These are phyloP conservation scores for Paratinospora sagittata DNA, from an alignment of 164 flowering plant species.

Conservation along the genomic window DNA sequence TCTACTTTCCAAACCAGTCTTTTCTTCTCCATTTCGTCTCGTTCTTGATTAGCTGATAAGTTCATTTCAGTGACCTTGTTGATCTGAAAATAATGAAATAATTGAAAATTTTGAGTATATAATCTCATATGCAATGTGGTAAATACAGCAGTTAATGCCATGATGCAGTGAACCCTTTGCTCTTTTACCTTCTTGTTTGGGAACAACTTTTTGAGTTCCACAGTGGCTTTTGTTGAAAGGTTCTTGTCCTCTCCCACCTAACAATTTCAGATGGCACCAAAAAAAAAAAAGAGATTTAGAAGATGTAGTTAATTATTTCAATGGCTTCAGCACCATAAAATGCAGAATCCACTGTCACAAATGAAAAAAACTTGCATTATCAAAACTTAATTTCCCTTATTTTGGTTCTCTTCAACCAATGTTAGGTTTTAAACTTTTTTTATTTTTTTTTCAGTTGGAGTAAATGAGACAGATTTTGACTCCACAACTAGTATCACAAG, in stretches of 20 bases:
- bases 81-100: constrained; percentile 42
- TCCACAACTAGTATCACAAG: too few species aligned
- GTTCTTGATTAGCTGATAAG: constrained; percentile 85
- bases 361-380: too few species aligned
- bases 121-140: neutral
- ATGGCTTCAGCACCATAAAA: neutral
- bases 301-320: neutral
- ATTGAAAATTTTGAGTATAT: neutral
- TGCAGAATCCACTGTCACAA: neutral
- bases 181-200: constrained; percentile 59
- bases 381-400: too few species aligned
- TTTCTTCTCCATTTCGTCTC: constrained; percentile 69
- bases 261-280: constrained; percentile 5
- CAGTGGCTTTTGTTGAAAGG: constrained; percentile 48
- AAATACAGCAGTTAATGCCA: too few species aligned
- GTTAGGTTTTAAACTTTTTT: too few species aligned
- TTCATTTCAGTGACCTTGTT: constrained; percentile 60
- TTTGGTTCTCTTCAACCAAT: too few species aligned
- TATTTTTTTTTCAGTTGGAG: too few species aligned
- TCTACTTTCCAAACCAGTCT: constrained; percentile 72
- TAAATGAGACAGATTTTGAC: too few species aligned
- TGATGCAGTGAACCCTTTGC: neutral
- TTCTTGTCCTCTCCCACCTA: constrained; percentile 80
- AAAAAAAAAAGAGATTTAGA: neutral
- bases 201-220: constrained; percentile 71